A percentile compares a stretch with the other conserved stretches of the same genome.
Conservation (phyloP, 257 asterid genomes). For the Primulina tabacum region DNA sequence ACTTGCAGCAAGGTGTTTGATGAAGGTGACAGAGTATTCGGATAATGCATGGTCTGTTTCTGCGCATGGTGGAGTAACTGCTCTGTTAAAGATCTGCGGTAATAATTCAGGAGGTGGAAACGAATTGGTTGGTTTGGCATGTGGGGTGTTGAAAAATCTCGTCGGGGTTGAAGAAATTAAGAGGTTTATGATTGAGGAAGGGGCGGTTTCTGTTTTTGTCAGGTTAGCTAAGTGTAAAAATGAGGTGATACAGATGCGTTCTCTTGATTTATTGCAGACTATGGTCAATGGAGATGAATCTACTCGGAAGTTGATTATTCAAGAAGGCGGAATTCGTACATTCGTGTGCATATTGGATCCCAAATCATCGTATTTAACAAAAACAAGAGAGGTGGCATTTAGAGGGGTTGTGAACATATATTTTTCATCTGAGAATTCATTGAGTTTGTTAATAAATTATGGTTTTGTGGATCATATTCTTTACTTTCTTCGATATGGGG, state of each 20-base stretch:
- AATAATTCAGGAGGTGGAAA: conserved; percentile 23
- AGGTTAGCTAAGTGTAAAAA: conserved; percentile 55
- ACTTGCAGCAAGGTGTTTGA: conserved; percentile 70
- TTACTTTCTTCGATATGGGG: conserved; percentile 60
- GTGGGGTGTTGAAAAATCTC: conserved; percentile 85
- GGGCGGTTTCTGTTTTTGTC: conserved; percentile 48
- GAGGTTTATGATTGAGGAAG: conserved; percentile 85
- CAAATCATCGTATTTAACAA: conserved; percentile 43
- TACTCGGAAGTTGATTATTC: conserved; percentile 37
- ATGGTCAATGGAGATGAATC: conserved; percentile 75
- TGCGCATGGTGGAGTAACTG: conserved; percentile 90
- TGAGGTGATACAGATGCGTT: conserved; percentile 48
- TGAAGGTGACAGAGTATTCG: conserved; percentile 73
- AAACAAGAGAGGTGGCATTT: conserved; percentile 73
- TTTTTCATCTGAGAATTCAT: conserved; percentile 39
- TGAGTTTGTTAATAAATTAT: conserved; percentile 33
- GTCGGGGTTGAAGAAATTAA: conserved; percentile 82
- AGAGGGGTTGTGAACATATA: conserved; percentile 63
- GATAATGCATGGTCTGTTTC: conserved; percentile 94
- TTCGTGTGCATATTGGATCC: conserved; percentile 66
- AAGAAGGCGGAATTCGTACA: conserved; percentile 68
- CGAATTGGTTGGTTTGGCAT: conserved; percentile 51
- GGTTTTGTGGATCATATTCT: conserved; percentile 68
- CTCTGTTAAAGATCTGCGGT: conserved; percentile 62
- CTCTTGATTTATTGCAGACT: conserved; percentile 65